phyloP scores from a whole-genome alignment of 352 stramenopile genomes.

The Stramenopiles sp. region DNA sequence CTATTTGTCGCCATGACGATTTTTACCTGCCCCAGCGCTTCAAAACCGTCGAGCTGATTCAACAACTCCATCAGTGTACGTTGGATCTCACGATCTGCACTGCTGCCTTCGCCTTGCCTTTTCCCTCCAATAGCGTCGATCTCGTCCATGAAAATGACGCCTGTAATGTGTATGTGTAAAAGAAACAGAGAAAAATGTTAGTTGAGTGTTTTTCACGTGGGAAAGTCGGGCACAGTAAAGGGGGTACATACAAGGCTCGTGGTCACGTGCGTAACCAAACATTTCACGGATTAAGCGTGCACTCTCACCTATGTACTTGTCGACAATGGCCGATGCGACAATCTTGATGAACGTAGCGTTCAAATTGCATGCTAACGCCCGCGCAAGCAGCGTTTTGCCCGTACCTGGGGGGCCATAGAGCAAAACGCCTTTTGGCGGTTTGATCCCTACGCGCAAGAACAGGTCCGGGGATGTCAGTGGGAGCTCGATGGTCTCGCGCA shows the following conservation, averaged over 20 bases:
- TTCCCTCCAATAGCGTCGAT: conserved; percentile 99
- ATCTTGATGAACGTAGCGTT: conserved; percentile 95
- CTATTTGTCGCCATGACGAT: conserved; percentile 99
- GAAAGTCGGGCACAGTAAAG: no score
- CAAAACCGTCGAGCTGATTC: conserved; percentile 99
- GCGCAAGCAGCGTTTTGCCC: conserved; percentile 98
- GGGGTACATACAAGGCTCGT: conserved; percentile 93
- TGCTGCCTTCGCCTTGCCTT: conserved; percentile 91
- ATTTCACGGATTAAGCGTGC: conserved; percentile 99
- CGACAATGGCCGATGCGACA: conserved; percentile 93
- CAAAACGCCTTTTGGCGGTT: conserved; percentile 90
- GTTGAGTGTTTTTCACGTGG: no score
- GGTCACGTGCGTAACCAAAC: conserved; percentile 98
- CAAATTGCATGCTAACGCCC: conserved; percentile 96
- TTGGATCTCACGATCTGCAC: conserved; percentile 62
- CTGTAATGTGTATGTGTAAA: no score
- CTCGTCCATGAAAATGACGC: conserved; percentile 99
- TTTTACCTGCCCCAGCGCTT: conserved; percentile 99
- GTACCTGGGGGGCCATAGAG: conserved; percentile 87
- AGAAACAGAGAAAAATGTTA: no score
- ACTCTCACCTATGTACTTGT: conserved; percentile 97
- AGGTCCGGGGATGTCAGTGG: conserved; percentile 96
- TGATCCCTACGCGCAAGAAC: conserved; percentile 99
- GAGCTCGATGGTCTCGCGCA: conserved; percentile 96
- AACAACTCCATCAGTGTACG: conserved; percentile 98